Percentiles rank a stretch among this genome's conserved stretches.
These are phyloP conservation scores for Pyracantha coccinea DNA, from an alignment of 331 rosid species.

Conservation along the genomic window DNA sequence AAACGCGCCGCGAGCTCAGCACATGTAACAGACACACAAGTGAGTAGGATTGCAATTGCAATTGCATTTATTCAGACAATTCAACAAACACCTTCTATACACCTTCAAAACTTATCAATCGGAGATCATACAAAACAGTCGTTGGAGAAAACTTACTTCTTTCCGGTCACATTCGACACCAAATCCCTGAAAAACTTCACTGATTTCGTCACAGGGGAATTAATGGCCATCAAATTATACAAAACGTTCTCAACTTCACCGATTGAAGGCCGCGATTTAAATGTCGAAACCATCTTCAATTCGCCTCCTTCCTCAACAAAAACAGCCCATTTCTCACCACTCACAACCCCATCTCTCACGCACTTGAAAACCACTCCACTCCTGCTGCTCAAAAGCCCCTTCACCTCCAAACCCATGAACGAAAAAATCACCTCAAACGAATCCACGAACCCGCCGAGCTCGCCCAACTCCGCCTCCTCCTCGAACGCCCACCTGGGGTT, in stretches of 20 bases:
- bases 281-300: constrained; percentile 49
- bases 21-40: neutral
- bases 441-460: constrained; percentile 52
- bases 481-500: constrained; percentile 82
- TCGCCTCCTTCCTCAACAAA: constrained; percentile 76
- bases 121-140: neutral
- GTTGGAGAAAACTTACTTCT: constrained; percentile 33
- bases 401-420: constrained; percentile 84
- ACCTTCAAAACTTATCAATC: neutral
- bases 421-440: constrained; percentile 85
- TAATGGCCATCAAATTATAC: constrained; percentile 91
- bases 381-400: constrained; percentile 66
- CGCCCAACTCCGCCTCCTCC: constrained; percentile 63
- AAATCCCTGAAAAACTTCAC: constrained; percentile 70
- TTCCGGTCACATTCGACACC: constrained; percentile 80
- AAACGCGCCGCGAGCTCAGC: neutral
- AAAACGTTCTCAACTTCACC: constrained; percentile 83
- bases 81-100: neutral
- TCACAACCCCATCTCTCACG: constrained; percentile 77
- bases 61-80: constrained; percentile 14
- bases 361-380: constrained; percentile 77
- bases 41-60: constrained; percentile 6
- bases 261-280: constrained; percentile 60
- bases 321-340: constrained; percentile 83
- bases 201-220: constrained; percentile 82